These are phyloP conservation scores for Stephania japonica DNA, from an alignment of 164 flowering plant genomes.

Conservation along the genomic window DNA sequence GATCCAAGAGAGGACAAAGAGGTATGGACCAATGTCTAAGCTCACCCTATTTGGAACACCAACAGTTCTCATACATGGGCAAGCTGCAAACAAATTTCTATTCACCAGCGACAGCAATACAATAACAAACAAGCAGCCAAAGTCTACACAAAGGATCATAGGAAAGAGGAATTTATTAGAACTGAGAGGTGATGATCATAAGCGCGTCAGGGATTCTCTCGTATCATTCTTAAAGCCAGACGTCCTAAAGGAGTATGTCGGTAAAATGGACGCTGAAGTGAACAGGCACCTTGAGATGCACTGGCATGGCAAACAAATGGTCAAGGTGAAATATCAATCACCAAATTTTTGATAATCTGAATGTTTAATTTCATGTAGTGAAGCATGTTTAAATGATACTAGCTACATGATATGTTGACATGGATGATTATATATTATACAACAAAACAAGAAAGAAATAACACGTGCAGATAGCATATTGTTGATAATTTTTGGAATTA, in stretches of 20 bases:
- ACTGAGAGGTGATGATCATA: constrained; percentile 26
- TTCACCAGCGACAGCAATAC: constrained; percentile 20
- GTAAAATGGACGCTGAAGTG: constrained; percentile 25
- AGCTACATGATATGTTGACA: neutral
- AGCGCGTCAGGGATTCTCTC: constrained; percentile 21
- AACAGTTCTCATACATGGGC: constrained; percentile 31
- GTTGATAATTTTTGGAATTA: too few relatives aligned
- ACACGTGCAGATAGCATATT: too few relatives aligned
- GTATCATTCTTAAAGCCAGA: constrained; percentile 26
- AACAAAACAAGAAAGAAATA: too few relatives aligned
- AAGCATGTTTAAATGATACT: neutral
- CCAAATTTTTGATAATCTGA: neutral
- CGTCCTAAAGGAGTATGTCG: constrained; percentile 21
- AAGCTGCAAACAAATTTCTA: constrained; percentile 38
- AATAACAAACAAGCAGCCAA: constrained; percentile 27
- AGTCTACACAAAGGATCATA: constrained; percentile 23
- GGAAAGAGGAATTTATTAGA: constrained; percentile 26
- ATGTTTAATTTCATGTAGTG: neutral
- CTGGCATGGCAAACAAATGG: constrained; percentile 17
- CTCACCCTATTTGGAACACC: constrained; percentile 34
- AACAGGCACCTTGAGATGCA: constrained; percentile 18
- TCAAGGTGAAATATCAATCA: constrained; percentile 21
- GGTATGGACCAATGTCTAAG: constrained; percentile 35
- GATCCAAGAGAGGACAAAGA: constrained; percentile 21
- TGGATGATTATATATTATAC: neutral